phyloP scores from a whole-genome alignment of 2,329 filamentous ascomycete species.

The Amauroascus verrucosus region DNA sequence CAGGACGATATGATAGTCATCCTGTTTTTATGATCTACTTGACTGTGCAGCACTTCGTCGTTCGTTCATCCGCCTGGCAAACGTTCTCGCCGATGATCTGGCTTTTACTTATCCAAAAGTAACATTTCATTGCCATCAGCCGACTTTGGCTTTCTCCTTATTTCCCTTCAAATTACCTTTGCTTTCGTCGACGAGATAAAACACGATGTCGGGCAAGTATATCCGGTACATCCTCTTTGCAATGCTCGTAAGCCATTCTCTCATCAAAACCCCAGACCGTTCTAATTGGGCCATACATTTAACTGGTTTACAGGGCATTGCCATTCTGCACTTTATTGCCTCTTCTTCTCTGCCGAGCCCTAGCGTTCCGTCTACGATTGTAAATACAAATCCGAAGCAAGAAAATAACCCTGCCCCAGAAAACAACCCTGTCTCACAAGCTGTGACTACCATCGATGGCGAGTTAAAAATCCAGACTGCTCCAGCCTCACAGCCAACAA shows the following conservation, averaged over 20 bases:
- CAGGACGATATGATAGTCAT: background rate
- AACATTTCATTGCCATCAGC: background rate
- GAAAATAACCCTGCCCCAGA: background rate
- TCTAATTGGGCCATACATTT: background rate
- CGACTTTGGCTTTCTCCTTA: background rate
- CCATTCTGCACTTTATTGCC: slow-evolving; percentile 71
- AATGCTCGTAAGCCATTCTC: slow-evolving; percentile 56
- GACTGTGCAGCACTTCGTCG: background rate
- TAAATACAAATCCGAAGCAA: slow-evolving; percentile 7
- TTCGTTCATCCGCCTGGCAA: background rate
- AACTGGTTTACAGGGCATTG: slow-evolving; percentile 40
- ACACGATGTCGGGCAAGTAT: slow-evolving; percentile 27
- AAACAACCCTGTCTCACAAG: background rate
- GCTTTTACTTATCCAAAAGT: background rate
- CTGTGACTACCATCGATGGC: background rate
- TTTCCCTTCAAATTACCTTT: background rate
- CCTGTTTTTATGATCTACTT: background rate
- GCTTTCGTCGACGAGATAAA: slow-evolving; percentile 18
- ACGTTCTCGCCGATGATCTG: background rate
- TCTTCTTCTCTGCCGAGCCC: slow-evolving; percentile 39
- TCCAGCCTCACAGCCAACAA: background rate
- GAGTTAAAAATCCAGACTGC: slow-evolving; percentile 1
- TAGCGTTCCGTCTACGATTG: slow-evolving; percentile 15
- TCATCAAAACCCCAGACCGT: background rate
- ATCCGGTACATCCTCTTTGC: slow-evolving; percentile 64